Percentiles rank a stretch among this genome's conserved stretches.
These are phyloP conservation scores for Peterozyma toletana DNA, from an alignment of 805 yeast genomes.

Conservation along the genomic window DNA sequence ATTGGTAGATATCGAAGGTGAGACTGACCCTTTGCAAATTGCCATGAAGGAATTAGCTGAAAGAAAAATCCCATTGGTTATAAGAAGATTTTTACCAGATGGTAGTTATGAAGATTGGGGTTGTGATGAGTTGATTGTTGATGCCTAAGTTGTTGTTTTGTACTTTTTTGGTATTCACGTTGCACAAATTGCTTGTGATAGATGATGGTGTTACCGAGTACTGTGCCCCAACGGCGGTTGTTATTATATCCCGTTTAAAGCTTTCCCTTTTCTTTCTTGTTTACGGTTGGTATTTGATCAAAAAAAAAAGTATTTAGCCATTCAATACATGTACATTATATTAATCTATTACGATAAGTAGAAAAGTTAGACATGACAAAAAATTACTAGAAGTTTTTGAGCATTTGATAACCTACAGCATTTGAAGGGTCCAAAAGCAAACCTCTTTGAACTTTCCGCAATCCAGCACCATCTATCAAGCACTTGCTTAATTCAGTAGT, in stretches of 20 bases:
- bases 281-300: not conserved
- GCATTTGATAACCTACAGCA: conserved; percentile 17
- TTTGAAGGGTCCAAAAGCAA: conserved; percentile 56
- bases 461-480: conserved; percentile 36
- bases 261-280: not conserved
- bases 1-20: conserved; percentile 96
- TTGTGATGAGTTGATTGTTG: conserved; percentile 93
- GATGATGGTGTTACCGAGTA: no score
- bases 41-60: conserved; percentile 96
- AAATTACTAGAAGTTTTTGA: conserved; percentile 7
- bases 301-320: no score
- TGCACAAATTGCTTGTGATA: no score
- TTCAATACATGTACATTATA: no score
- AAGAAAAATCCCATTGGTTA: conserved; percentile 89
- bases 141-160: conserved; percentile 17
- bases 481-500: conserved; percentile 46
- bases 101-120: conserved; percentile 99
- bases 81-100: conserved; percentile 94
- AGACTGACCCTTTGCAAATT: conserved; percentile 95
- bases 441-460: conserved; percentile 61
- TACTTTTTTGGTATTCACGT: no score
- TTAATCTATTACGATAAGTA: no score
- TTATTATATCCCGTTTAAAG: not conserved
- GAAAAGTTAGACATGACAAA: not conserved
- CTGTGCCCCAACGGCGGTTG: not conserved